These are phyloP conservation scores for Cystobasidium slooffiae DNA, from an alignment of 1,284 basidiomycete species.

Conservation along the genomic window DNA sequence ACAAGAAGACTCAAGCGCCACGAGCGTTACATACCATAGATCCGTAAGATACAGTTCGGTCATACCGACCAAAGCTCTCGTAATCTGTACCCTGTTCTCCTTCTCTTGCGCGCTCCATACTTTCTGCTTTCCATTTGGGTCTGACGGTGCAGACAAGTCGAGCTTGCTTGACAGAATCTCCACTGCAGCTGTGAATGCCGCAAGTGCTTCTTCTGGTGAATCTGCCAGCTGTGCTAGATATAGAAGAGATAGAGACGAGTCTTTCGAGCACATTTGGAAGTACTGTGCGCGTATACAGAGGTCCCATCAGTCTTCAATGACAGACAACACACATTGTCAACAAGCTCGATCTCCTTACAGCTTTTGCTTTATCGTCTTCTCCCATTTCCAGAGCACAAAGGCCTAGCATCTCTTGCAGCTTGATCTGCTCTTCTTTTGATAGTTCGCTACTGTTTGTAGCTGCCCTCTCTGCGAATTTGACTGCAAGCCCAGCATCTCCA, in stretches of 20 bases:
- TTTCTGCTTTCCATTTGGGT: constrained; percentile 48
- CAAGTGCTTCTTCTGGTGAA: constrained; percentile 75
- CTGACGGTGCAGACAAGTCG: constrained; percentile 52
- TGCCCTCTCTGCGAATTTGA: constrained; percentile 71
- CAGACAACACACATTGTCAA: constrained; percentile 8
- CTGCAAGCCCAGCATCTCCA: constrained; percentile 80
- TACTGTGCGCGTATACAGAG: constrained; percentile 58
- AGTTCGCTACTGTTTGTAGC: constrained; percentile 68
- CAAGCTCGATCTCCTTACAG: constrained; percentile 66
- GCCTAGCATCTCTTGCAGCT: constrained; percentile 51
- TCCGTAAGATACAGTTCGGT: constrained; percentile 98
- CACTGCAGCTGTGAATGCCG: constrained; percentile 79
- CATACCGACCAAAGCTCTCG: constrained; percentile 85
- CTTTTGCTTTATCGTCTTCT: constrained; percentile 70
- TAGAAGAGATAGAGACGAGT: constrained; percentile 75
- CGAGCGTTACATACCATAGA: constrained; percentile 70
- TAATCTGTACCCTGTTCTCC: constrained; percentile 73
- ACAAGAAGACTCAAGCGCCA: background rate
- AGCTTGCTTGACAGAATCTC: constrained; percentile 72
- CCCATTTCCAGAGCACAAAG: constrained; percentile 64
- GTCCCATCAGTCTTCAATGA: constrained; percentile 5
- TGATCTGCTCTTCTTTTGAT: constrained; percentile 57
- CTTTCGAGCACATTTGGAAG: constrained; percentile 67
- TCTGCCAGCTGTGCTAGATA: constrained; percentile 86
- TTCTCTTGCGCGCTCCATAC: constrained; percentile 59